phyloP scores from a whole-genome alignment of 2,329 filamentous ascomycete genomes.

The Alternaria tenuissima region DNA sequence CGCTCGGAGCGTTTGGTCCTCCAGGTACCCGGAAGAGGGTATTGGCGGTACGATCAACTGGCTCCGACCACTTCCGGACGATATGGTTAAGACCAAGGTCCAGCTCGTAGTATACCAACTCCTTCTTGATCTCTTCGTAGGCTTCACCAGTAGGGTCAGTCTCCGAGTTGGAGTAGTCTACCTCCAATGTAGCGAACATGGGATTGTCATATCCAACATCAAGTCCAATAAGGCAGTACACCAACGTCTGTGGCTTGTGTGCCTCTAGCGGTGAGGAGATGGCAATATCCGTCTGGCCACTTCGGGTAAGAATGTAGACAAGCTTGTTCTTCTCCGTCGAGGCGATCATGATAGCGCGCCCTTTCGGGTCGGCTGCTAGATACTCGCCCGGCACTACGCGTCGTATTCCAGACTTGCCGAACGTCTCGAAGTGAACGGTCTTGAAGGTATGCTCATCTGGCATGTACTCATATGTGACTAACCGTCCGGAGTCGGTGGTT shows the following conservation, averaged over 20 bases:
- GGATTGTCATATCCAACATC: constrained; percentile 98
- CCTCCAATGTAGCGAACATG: constrained; percentile 92
- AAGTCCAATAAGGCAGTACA: constrained; percentile 85
- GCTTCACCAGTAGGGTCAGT: constrained; percentile 88
- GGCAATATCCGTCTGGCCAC: constrained; percentile 90
- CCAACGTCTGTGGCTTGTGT: constrained; percentile 89
- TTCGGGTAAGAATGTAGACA: constrained; percentile 96
- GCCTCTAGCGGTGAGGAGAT: constrained; percentile 98
- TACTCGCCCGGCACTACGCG: constrained; percentile 96
- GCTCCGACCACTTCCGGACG: constrained; percentile 93
- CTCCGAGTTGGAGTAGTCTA: constrained; percentile 91
- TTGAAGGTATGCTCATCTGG: constrained; percentile 86
- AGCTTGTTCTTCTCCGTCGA: constrained; percentile 99
- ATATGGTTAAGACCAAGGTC: constrained; percentile 97
- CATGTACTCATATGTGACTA: constrained; percentile 92
- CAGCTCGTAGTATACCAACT: constrained; percentile 95
- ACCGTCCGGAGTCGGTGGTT: constrained; percentile 92
- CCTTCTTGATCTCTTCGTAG: constrained; percentile 82
- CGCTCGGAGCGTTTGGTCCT: constrained; percentile 90
- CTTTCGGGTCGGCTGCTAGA: constrained; percentile 93
- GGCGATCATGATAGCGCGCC: constrained; percentile 91
- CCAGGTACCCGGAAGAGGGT: constrained; percentile 95
- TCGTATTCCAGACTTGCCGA: constrained; percentile 94
- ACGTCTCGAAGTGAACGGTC: constrained; percentile 93
- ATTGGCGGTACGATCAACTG: constrained; percentile 87